phyloP scores from a whole-genome alignment of 371 early-diverging fungal species.

The Mucor mucedo region DNA sequence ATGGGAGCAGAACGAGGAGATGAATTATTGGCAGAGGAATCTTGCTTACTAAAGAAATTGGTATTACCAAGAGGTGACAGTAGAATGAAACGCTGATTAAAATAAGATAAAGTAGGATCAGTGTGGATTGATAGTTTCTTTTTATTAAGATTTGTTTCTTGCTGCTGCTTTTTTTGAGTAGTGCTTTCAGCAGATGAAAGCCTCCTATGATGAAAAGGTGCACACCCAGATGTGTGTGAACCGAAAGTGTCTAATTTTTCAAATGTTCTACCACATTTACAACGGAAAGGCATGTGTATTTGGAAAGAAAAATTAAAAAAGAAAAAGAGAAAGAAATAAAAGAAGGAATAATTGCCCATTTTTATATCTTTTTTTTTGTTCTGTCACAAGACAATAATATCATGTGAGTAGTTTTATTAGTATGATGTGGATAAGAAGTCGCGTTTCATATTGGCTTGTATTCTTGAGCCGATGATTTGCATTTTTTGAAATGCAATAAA shows the following conservation, averaged over 20 bases:
- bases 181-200: constrained; percentile 25
- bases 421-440: constrained; percentile 2
- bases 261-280: constrained; percentile 59
- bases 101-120: neutral
- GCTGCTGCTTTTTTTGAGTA: neutral
- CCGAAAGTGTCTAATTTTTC: constrained; percentile 55
- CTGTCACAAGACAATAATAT: neutral
- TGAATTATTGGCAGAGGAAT: neutral
- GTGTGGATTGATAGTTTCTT: neutral
- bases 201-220: constrained; percentile 51
- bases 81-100: constrained; percentile 1
- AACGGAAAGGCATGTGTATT: constrained; percentile 53
- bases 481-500: constrained; percentile 7
- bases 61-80: neutral
- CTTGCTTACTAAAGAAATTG: neutral
- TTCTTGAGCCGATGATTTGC: constrained; percentile 15
- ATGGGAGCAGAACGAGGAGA: constrained; percentile 16
- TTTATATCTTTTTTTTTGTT: neutral
- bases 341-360: neutral
- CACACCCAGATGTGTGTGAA: constrained; percentile 55
- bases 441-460: constrained; percentile 20
- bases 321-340: constrained; percentile 14
- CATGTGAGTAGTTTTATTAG: neutral
- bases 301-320: constrained; percentile 21
- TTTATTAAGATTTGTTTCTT: neutral